Evolutionary conservation across 2,329 filamentous ascomycete genomes (phyloP), one percentile per base, ranked within the genome.

Genomic region (Aspergillus viridinutans): DNA sequence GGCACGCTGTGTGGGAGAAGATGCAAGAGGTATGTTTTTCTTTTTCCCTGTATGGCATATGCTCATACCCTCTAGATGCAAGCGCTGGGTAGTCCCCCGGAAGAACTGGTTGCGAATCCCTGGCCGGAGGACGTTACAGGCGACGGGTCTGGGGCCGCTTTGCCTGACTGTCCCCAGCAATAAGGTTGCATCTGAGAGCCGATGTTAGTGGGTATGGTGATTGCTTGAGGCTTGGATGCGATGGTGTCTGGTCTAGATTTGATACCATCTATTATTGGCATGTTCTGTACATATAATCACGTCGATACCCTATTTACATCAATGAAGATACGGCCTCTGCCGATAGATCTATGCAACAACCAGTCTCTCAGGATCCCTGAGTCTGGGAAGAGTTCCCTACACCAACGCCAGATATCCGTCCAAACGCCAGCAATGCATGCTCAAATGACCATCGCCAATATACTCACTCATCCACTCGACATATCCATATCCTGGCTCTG

Each of bases 1-100:
- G 92, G 60, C 90, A 96, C 71, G 97, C 92, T 74, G 94, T 99
- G 67, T 93, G 97, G 63, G 92, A 97, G 69, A 88, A 88, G 72
- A 99, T 99, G 94, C 93, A 97, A 74, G 93, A 93, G 86, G 93
- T 96, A 75, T 72, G 82, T 71, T 32, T 32, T 21, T 54, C 4
- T 17, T 47, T 47, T 50, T 49, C 49, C 29, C 28, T 32, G 14
- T 48, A 12, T 3, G 35, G 25, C 48, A 49, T 43, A 51, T 55
- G 53, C 55, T 68, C 28, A 64, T 60, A 38, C 43, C 32, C 29
- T 58, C 57, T 69, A 97, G 93, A 99, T 99, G 94, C 94, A 99
- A 92, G 88, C 88, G 52, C 89, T 89, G 59, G 94, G 94, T 9
- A 92, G 90, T 21, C 94, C 94, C 48, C 94, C 94, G 0, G 83